A percentile compares a stretch with the other conserved stretches of the same genome.
Evolutionary conservation across 441 rosid genomes (phyloP).

Genomic region (Capsella rubella): DNA sequence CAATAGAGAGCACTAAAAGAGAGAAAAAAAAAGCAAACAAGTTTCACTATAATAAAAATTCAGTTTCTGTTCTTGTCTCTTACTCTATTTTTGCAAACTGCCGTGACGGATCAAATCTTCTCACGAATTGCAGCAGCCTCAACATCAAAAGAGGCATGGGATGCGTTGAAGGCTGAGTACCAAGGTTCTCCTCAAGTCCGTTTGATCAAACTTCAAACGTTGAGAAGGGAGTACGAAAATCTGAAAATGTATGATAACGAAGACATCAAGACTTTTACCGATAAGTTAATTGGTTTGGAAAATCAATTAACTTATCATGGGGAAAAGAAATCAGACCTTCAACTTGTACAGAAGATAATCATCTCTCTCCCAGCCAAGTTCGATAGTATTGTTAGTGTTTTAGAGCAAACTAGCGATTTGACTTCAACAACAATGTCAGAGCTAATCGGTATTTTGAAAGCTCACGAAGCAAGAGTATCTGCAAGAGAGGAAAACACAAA

Average conservation of each 20-base stretch:
- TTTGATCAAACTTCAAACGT: neutral
- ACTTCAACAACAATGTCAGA: neutral
- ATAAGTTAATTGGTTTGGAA: neutral
- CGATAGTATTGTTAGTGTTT: neutral
- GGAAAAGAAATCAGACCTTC: neutral
- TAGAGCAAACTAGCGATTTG: neutral
- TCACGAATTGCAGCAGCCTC: neutral
- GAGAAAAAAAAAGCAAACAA: neutral
- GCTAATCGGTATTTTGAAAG: neutral
- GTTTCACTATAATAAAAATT: too few species aligned
- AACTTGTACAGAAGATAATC: constrained; percentile 10
- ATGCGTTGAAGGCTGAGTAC: neutral
- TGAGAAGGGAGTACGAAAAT: neutral
- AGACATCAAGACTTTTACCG: neutral
- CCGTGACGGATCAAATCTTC: neutral
- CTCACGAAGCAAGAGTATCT: neutral
- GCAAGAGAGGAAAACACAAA: neutral
- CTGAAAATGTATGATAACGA: neutral
- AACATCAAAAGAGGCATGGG: neutral
- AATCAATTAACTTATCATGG: constrained; percentile 26
- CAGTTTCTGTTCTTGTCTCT: too few species aligned
- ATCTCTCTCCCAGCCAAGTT: neutral
- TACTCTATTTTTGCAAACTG: neutral
- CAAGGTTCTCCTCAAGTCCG: neutral
- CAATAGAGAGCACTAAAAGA: too few species aligned